Percentiles rank a stretch among this genome's conserved stretches.
phyloP scores from a whole-genome alignment of 75 land plant genomes.

The Picea sitchensis region DNA sequence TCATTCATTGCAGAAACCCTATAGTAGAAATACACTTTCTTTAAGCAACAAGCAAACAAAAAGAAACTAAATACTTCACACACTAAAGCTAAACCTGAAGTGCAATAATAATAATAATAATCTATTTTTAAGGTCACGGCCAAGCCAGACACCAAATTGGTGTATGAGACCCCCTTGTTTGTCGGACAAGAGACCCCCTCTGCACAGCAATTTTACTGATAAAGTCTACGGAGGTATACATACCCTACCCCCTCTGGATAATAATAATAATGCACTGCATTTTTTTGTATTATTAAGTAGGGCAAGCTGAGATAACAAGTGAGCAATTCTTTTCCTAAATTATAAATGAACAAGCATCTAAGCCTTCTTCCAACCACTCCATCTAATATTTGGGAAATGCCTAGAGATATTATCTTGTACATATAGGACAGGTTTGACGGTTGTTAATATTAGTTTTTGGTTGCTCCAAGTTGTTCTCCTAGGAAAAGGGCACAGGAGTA shows the following conservation, averaged over 20 bases:
- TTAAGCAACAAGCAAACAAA: not conserved
- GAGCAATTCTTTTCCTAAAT: not conserved
- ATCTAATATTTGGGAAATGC: not conserved
- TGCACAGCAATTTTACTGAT: too few relatives aligned
- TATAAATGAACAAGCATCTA: not conserved
- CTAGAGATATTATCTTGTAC: not conserved
- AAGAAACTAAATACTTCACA: not conserved
- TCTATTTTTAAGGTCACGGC: too few relatives aligned
- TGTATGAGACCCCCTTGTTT: too few relatives aligned
- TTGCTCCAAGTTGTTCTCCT: too few relatives aligned
- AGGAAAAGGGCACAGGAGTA: too few relatives aligned
- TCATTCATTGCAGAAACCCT: not conserved
- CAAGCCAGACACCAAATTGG: too few relatives aligned
- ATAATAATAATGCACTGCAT: not conserved
- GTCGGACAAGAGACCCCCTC: too few relatives aligned
- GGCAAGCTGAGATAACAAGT: not conserved
- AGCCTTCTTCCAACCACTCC: not conserved
- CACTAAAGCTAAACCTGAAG: not conserved
- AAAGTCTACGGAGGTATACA: too few relatives aligned
- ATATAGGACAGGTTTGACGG: not conserved
- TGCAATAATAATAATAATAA: not conserved
- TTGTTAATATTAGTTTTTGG: too few relatives aligned
- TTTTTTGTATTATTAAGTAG: not conserved
- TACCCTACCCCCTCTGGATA: too few relatives aligned
- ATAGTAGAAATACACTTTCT: not conserved